Percentiles rank a stretch among this genome's conserved stretches.
phyloP scores from a whole-genome alignment of 352 stramenopile genomes.

The Phytophthora nicotianae region DNA sequence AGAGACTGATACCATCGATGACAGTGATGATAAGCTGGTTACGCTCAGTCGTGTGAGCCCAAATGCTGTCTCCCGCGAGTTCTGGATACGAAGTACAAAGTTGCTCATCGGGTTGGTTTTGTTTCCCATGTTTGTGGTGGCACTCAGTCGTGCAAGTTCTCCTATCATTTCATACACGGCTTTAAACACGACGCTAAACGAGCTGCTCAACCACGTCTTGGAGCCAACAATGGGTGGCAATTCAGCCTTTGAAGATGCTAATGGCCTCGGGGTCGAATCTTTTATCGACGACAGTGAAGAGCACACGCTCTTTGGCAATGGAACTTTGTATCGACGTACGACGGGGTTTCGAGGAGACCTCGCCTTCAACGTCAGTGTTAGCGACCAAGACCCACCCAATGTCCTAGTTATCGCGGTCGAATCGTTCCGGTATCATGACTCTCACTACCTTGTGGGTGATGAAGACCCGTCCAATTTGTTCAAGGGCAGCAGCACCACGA shows the following conservation, averaged over 20 bases:
- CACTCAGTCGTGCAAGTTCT: conserved; percentile 12
- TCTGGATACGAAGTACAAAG: background rate
- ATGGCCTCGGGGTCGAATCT: background rate
- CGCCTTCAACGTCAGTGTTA: conserved; percentile 50
- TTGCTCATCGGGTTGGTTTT: background rate
- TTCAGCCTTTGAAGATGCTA: background rate
- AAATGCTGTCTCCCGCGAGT: background rate
- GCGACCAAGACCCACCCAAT: conserved; percentile 44
- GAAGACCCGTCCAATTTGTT: conserved; percentile 20
- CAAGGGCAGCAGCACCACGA: conserved; percentile 31
- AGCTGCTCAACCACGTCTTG: conserved; percentile 8
- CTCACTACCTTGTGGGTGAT: conserved; percentile 53
- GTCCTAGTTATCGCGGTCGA: conserved; percentile 59
- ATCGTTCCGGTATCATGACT: conserved; percentile 65
- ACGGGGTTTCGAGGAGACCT: conserved; percentile 48
- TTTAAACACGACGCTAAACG: conserved; percentile 36
- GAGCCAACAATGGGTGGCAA: background rate
- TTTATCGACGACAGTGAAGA: conserved; percentile 47
- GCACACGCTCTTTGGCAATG: conserved; percentile 41
- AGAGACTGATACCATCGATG: background rate
- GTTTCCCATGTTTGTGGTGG: conserved; percentile 6
- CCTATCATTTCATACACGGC: conserved; percentile 31
- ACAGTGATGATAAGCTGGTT: background rate
- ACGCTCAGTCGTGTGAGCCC: background rate
- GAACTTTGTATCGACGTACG: conserved; percentile 46